Evolutionary conservation across 805 yeast genomes (phyloP), one percentile per base, ranked within the genome.

Genomic region (Yamadazyma endophytica): DNA sequence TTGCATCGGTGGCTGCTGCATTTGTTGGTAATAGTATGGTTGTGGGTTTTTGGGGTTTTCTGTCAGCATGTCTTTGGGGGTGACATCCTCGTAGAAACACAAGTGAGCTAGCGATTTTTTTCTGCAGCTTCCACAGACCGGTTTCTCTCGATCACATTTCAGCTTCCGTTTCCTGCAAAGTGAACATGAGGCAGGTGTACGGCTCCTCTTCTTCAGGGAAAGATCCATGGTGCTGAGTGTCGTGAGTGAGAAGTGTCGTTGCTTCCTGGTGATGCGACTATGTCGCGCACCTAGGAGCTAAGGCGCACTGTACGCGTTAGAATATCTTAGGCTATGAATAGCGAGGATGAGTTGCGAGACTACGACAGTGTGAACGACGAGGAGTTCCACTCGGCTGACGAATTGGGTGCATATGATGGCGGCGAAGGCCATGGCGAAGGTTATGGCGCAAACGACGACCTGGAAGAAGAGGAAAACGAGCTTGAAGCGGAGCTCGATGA

Each of bases 161-260:
- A 64, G 54, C 43, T 65, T 65, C 24, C 70, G 44, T 39, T 62
- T 62, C 17, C 72, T 56, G 40, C 72, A 65, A 13, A 65, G 68
- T 29, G 64, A 59, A 37, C 72, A 65, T 21, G 68, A 61, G 5
- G 69, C 59, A 13, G 68, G 68, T n/a, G 61, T 45, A 28, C 70
- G 46, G 40, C 56, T 56, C 29, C 70, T 48, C 36, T 64, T 65
- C 37, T 52, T 57, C 37, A 39, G 47, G 7, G 46, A 33, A 8
- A 36, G 17, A 20, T 53, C 60, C 64, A 56, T 56, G 3, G 9
- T 5, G 20, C 19, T 15, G 19, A n/a, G n/a, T n/a, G n/a, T n/a
- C n/a, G n/a, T n/a, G n/a, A n/a, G n/a, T n/a, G n/a, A n/a, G n/a
- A n/a, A n/a, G n/a, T n/a, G n/a, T n/a, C n/a, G n/a, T n/a, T n/a